Base-by-base conservation (phyloP, 352 stramenopile species). In the Globisporangium heterothallicum region DNA sequence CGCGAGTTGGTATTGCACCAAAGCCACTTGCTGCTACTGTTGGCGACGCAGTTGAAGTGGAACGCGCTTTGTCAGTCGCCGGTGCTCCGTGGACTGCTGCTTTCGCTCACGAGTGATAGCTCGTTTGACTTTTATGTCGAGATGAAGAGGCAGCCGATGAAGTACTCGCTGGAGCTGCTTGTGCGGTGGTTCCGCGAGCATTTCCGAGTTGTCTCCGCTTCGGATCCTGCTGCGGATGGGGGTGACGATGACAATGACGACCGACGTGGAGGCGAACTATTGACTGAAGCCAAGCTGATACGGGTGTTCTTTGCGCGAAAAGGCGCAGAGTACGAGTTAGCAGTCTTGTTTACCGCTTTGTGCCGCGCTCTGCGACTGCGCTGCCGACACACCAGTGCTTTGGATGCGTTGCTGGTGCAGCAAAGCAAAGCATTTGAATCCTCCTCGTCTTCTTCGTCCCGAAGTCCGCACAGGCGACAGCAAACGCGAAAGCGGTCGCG, bases 1-100 rank as follows among this genome's bases (percentile, higher is more conserved):
- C 68, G 72, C 49, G 74, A 87, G 54, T 60, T 78, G 32, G 65
- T 68, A 26, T 62, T 89, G 26, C 78, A 91, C 58, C 70, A 90
- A 57, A 73, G 63, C 30, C 83, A 93, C 53, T 50, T 93, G 47
- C 59, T 93, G 42, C 48, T 89, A 49, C 60, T 86, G 12, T 27
- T 93, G 36, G 66, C 71, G 13, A 64, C 54, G 26, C 72, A 78
- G 25, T 50, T 74, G 38, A 66, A 82, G 27, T 74, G 76, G 64
- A 78, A 74, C 24, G 32, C 46, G 42, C 40, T 85, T 10, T 73
- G 59, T 35, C 58, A 64, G 42, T 77, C 69, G 5, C 49, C 64
- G 18, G 42, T 88, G 42, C 50, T 91, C 16, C 68, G 61, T 26
- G 76, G 70, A 0, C 53, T 93, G 29, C 9, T 90, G 52, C 58